Percentiles rank a stretch among this genome's conserved stretches.
Conservation (phyloP, 495 filamentous ascomycete genomes). For the Chaetomium fimeti region DNA sequence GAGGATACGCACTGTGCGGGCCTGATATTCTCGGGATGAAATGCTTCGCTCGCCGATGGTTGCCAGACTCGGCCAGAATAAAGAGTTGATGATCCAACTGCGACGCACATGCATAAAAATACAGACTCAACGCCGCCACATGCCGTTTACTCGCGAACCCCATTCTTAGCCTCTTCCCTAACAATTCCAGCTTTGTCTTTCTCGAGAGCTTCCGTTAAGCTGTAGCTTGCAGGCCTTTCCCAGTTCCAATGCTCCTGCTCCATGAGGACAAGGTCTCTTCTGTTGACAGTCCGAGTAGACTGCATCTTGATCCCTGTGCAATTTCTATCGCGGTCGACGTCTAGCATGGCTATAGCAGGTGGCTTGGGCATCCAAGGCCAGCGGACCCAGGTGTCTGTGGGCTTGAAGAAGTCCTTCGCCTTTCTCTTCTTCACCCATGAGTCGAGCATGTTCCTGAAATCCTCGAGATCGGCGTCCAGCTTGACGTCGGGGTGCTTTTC, state of each 20-base stretch:
- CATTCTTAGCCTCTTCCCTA: background rate
- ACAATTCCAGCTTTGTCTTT: background rate
- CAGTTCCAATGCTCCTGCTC: background rate
- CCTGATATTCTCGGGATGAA: too few relatives aligned
- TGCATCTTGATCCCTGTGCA: background rate
- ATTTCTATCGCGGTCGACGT: background rate
- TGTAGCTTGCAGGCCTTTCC: slow-evolving; percentile 9
- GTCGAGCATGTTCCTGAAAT: background rate
- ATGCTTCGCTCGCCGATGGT: too few relatives aligned
- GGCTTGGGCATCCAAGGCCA: background rate
- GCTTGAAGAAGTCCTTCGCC: background rate
- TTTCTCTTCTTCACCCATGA: slow-evolving; percentile 4
- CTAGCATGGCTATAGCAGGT: background rate
- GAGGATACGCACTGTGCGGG: background rate
- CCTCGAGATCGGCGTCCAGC: background rate
- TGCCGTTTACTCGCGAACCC: too few relatives aligned
- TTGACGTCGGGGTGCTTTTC: slow-evolving; percentile 8
- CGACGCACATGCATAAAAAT: too few relatives aligned
- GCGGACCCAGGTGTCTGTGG: background rate
- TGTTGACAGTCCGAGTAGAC: background rate
- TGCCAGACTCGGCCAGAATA: too few relatives aligned
- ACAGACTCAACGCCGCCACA: too few relatives aligned
- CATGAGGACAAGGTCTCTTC: background rate
- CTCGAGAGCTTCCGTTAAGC: background rate
- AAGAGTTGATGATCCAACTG: too few relatives aligned